phyloP scores from a whole-genome alignment of 2,329 filamentous ascomycete species.

The Epichloe elymi region DNA sequence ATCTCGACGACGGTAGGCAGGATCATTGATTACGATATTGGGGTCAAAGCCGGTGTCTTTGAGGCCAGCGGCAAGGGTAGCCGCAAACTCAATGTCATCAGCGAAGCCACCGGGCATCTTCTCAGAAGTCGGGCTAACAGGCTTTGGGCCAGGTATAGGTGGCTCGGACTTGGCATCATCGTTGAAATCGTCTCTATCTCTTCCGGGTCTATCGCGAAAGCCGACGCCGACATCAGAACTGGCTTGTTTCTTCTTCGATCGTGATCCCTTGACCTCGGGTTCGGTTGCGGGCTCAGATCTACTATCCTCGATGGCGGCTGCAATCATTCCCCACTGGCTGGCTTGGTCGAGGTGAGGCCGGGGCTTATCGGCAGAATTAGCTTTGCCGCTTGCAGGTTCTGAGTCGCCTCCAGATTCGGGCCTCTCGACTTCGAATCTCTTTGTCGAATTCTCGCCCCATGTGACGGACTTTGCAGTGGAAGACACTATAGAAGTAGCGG shows the following conservation, averaged over 20 bases:
- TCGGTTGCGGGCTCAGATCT: slow-evolving; percentile 24
- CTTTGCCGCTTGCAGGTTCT: slow-evolving; percentile 14
- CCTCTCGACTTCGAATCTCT: slow-evolving; percentile 49
- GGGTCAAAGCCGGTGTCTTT: slow-evolving; percentile 58
- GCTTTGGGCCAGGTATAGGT: slow-evolving; percentile 45
- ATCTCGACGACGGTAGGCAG: slow-evolving; percentile 47
- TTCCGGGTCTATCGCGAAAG: slow-evolving; percentile 10
- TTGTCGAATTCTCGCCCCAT: slow-evolving; percentile 52
- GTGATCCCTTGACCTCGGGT: slow-evolving; percentile 12
- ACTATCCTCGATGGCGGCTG: slow-evolving; percentile 34
- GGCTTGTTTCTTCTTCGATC: slow-evolving; percentile 2
- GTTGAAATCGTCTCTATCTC: slow-evolving; percentile 12
- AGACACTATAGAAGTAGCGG: slow-evolving; percentile 3
- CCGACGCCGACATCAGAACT: slow-evolving; percentile 4
- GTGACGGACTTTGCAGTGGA: slow-evolving; percentile 44
- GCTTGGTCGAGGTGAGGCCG: slow-evolving; percentile 25
- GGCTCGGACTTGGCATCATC: slow-evolving; percentile 32
- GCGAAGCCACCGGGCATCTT: slow-evolving; percentile 53
- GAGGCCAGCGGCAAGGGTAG: slow-evolving; percentile 54
- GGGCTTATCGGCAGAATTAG: slow-evolving; percentile 17
- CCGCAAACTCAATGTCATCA: slow-evolving; percentile 56
- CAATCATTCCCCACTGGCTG: slow-evolving; percentile 39
- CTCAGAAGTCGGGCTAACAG: slow-evolving; percentile 29
- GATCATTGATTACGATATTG: slow-evolving; percentile 55
- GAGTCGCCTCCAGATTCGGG: slow-evolving; percentile 30